Conservation (phyloP, 2,329 filamentous ascomycete species). For the Chrysoporthe deuterocubensis region DNA sequence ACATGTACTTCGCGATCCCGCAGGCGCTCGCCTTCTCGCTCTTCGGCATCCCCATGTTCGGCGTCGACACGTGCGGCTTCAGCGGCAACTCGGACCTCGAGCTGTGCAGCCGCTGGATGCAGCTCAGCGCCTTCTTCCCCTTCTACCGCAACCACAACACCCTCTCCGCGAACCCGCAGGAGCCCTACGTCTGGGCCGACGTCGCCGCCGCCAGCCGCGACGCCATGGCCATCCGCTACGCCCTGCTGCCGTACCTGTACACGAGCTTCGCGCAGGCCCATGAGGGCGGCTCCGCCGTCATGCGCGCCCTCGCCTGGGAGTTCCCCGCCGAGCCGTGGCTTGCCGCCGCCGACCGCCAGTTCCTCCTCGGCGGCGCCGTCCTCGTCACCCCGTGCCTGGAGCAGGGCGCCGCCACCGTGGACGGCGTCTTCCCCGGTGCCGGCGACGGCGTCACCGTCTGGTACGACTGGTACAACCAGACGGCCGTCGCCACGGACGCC, state of each 20-base stretch:
- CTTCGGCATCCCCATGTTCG: constrained; percentile 79
- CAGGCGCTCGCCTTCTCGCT: constrained; percentile 76
- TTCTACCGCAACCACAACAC: constrained; percentile 80
- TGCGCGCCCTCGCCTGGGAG: constrained; percentile 76
- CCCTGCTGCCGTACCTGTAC: constrained; percentile 76
- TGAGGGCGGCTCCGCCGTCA: constrained; percentile 68
- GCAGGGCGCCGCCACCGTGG: constrained; percentile 63
- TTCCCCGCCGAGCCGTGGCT: constrained; percentile 73
- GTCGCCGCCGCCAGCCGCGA: constrained; percentile 67
- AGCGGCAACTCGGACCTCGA: constrained; percentile 68
- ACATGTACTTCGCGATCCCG: constrained; percentile 77
- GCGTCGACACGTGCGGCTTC: constrained; percentile 73
- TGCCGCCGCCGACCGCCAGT: constrained; percentile 70
- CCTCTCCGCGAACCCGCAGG: constrained; percentile 64
- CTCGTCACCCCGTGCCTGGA: constrained; percentile 71
- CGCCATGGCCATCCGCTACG: constrained; percentile 73
- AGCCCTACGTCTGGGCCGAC: constrained; percentile 71
- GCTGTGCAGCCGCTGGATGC: constrained; percentile 69
- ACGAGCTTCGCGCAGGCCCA: constrained; percentile 72
- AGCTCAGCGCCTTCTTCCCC: constrained; percentile 68
- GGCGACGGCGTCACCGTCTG: constrained; percentile 60
- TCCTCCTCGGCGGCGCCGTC: constrained; percentile 69
- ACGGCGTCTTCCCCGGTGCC: constrained; percentile 72
- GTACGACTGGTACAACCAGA: constrained; percentile 82
- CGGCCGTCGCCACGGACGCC: no score